These are phyloP conservation scores for Iodosphaeria phyllophila DNA, from an alignment of 2,329 filamentous ascomycete genomes.

Conservation along the genomic window DNA sequence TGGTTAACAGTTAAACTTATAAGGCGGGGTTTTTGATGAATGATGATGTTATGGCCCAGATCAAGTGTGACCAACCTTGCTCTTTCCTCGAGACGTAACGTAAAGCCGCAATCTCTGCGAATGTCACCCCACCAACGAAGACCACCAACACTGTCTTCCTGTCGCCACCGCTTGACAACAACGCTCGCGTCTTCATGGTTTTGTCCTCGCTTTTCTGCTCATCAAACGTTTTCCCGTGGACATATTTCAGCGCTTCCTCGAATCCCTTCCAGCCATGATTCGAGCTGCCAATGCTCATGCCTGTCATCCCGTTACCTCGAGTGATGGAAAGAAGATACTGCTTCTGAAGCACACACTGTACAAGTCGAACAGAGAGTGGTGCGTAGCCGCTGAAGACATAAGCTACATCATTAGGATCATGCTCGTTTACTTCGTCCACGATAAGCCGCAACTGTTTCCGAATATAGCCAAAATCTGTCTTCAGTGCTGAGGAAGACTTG, in stretches of 20 bases:
- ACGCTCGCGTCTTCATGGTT: constrained; percentile 67
- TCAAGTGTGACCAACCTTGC: constrained; percentile 31
- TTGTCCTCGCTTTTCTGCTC: constrained; percentile 91
- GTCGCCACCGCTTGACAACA: constrained; percentile 56
- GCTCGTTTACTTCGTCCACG: constrained; percentile 90
- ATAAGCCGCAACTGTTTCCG: constrained; percentile 77
- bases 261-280: constrained; percentile 83
- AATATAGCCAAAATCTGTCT: constrained; percentile 80
- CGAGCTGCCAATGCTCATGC: constrained; percentile 31
- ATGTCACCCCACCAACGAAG: constrained; percentile 91
- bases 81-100: constrained; percentile 77
- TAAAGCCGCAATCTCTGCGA: constrained; percentile 86
- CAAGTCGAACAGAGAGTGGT: constrained; percentile 72
- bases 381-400: constrained; percentile 98
- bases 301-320: constrained; percentile 35
- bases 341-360: constrained; percentile 89
- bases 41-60: constrained; percentile 1
- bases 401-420: constrained; percentile 85
- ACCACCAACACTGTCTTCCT: constrained; percentile 90
- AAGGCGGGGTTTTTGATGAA: constrained; percentile 1
- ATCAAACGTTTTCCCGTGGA: constrained; percentile 77
- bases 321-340: constrained; percentile 57
- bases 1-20: constrained; percentile 5
- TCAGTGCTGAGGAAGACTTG: constrained; percentile 43
- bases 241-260: constrained; percentile 78